A percentile compares a stretch with the other conserved stretches of the same genome.
phyloP scores from a whole-genome alignment of 129 eudicot species.

The Ambrosia artemisiifolia region DNA sequence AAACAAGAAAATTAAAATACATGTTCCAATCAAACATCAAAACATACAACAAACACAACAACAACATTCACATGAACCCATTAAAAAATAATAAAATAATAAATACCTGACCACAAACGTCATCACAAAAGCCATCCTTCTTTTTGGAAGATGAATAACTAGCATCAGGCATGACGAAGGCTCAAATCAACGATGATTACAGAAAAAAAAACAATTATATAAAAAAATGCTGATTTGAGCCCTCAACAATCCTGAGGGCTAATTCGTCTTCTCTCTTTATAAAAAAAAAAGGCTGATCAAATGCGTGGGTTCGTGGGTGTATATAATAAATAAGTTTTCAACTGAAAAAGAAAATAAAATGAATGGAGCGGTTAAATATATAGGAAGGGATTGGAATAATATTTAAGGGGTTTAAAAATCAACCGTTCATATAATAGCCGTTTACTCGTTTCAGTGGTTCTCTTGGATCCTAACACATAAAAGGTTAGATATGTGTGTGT shows the following conservation, averaged over 20 bases:
- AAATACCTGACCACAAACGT: conserved; percentile 52
- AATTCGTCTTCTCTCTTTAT: conserved; percentile 7
- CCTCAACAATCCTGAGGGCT: conserved; percentile 31
- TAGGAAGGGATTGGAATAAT: not conserved
- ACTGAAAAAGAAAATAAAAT: not conserved
- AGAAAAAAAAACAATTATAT: not conserved
- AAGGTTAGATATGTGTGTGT: not conserved
- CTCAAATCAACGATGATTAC: conserved; percentile 20
- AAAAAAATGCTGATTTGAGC: conserved; percentile 33
- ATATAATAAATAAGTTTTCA: not conserved
- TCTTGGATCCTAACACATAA: not conserved
- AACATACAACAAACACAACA: not conserved
- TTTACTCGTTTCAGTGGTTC: conserved; percentile 20
- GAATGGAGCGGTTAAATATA: not conserved
- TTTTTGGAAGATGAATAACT: conserved; percentile 59
- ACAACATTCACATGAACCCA: not conserved
- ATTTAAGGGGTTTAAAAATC: conserved; percentile 23
- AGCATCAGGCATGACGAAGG: conserved; percentile 52
- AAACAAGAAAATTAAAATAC: not conserved
- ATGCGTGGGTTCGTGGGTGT: conserved; percentile 16
- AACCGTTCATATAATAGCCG: conserved; percentile 24
- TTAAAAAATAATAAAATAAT: not conserved
- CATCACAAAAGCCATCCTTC: conserved; percentile 53
- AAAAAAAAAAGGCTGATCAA: conserved; percentile 22
- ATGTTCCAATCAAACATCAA: not conserved